A percentile compares a stretch with the other conserved stretches of the same genome.
Conservation (phyloP, 345 rosid species). For the Cardiospermum halicacabum region DNA sequence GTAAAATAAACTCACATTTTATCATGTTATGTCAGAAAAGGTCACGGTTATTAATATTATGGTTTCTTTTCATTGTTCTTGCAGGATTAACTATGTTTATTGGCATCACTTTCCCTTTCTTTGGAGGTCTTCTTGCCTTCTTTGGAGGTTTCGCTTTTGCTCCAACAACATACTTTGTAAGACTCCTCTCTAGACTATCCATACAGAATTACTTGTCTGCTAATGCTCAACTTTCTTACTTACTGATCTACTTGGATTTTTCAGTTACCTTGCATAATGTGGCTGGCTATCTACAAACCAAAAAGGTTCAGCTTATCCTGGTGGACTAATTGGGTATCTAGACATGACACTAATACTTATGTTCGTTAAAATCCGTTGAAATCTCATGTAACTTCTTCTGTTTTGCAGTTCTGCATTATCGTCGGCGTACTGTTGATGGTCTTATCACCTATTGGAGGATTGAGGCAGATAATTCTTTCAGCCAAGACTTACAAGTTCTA, state of each 20-base stretch:
- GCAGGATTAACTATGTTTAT: conserved; percentile 66
- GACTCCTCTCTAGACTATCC: conserved; percentile 7
- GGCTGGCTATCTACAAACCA: conserved; percentile 58
- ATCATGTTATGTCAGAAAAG: background rate
- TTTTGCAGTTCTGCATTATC: conserved; percentile 70
- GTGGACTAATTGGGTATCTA: conserved; percentile 71
- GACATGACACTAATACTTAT: background rate
- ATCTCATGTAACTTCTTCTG: conserved; percentile 4
- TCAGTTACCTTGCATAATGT: conserved; percentile 73
- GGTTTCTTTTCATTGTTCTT: background rate
- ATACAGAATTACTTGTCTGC: background rate
- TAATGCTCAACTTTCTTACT: background rate
- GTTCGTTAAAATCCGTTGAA: background rate
- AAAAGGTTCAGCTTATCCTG: conserved; percentile 53
- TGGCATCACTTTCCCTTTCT: conserved; percentile 74
- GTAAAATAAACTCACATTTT: conserved; percentile 19
- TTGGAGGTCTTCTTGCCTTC: conserved; percentile 55
- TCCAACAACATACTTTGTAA: conserved; percentile 75
- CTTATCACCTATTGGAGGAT: conserved; percentile 74
- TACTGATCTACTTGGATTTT: background rate
- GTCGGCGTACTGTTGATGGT: conserved; percentile 62
- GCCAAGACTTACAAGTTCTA: conserved; percentile 54
- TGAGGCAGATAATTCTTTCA: conserved; percentile 55
- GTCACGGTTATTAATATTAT: background rate
- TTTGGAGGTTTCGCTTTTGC: conserved; percentile 87